Conservation (phyloP, 1,284 basidiomycete genomes). For the Salmacisia buchloeana region DNA sequence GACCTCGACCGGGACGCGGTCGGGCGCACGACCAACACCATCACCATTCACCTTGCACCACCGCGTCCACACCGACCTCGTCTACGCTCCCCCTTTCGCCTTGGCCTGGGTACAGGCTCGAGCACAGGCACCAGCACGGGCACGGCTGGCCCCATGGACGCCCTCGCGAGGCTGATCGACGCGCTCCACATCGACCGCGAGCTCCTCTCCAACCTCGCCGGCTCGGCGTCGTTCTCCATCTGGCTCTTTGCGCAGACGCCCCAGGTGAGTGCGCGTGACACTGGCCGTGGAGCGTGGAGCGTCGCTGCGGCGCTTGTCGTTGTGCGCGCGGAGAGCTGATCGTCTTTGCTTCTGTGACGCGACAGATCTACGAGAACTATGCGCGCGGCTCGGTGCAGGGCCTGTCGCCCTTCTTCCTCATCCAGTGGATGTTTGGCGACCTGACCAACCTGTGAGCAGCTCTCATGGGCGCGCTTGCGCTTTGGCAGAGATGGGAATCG, state of each 20-base stretch:
- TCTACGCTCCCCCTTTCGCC: too few species aligned
- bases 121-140: too few species aligned
- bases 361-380: conserved; percentile 45
- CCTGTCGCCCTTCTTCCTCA: conserved; percentile 43
- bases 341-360: not conserved
- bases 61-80: too few species aligned
- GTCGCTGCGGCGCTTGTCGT: too few species aligned
- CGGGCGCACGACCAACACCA: too few species aligned
- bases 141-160: too few species aligned
- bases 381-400: conserved; percentile 36
- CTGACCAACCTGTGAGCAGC: conserved; percentile 33
- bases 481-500: not conserved
- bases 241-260: conserved; percentile 49
- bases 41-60: too few species aligned
- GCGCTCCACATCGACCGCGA: conserved; percentile 26
- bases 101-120: too few species aligned
- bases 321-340: not conserved
- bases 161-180: not conserved
- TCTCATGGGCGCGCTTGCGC: not conserved
- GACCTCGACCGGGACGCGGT: too few species aligned
- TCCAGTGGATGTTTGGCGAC: conserved; percentile 49
- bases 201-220: conserved; percentile 29
- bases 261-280: conserved; percentile 7
- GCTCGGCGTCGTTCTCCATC: conserved; percentile 34
- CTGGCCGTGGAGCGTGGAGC: not conserved